Base-by-base conservation (phyloP, 306 rosid genomes). In the Herpetospermum pedunculosum region DNA sequence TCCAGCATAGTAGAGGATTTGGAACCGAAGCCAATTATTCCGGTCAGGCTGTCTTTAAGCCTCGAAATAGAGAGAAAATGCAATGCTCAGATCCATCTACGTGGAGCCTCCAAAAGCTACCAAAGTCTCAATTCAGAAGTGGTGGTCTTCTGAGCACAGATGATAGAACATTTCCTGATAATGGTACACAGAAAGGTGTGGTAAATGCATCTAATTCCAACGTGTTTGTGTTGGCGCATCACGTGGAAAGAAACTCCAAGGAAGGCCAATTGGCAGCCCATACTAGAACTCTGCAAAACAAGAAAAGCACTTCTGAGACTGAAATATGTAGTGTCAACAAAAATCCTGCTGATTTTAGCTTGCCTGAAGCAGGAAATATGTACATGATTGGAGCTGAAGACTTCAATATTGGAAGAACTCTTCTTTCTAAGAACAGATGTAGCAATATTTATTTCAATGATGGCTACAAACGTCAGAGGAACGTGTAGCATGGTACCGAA, bases 351-450 rank as follows among this genome's bases (percentile, higher is more conserved):
- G 99, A 95, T 30, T 92, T 95, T 81, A 80, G 85, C 79, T 21
- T 75, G 55, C 96, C 89, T 1, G 95, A 80, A 58, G 74, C 84
- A 37, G 89, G 87, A 79, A 91, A 89, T 77, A 72, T 34, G 44
- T 95, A 89, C 81, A 95, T 92, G 96, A 95, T 91, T 77, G 87
- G 86, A 73, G 96, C 96, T 23, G 91, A 91, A 79, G 97, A 95
- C 76, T 81, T 95, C 21, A 88, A 79, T 75, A 79, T 88, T 62
- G 83, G 84, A 75, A 83, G 85, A 82, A 54, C 37, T 35, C 77
- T 77, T 75, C 60, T 63, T 52, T 47, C 79, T 46, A 55, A 70
- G 81, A 83, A 57, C 81, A 82, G 85, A 79, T 78, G 60, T 25
- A 72, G 80, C 60, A 18, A 79, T 53, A 29, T 75, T 40, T 54